Conservation (phyloP, 352 stramenopile species). For the Pythium insidiosum region DNA sequence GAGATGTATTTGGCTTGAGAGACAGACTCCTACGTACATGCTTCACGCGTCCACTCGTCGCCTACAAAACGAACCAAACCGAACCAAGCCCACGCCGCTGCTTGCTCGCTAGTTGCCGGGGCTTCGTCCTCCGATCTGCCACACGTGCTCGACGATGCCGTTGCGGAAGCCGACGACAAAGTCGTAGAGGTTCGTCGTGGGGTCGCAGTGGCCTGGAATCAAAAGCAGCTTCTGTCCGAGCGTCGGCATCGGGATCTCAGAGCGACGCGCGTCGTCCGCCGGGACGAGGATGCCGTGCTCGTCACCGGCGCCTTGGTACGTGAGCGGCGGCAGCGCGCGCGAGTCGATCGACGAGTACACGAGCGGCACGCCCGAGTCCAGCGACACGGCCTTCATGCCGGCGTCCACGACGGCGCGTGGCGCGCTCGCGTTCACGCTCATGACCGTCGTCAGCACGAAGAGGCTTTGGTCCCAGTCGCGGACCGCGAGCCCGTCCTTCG, state of each 20-base stretch:
- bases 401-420: conserved; percentile 57
- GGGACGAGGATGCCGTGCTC: conserved; percentile 60
- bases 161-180: conserved; percentile 53
- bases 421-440: conserved; percentile 35
- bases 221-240: conserved; percentile 53
- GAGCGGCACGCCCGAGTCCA: conserved; percentile 52
- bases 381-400: conserved; percentile 62
- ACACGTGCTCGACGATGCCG: conserved; percentile 39
- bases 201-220: conserved; percentile 59
- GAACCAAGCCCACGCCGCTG: neutral
- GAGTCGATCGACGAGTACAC: conserved; percentile 35
- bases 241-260: conserved; percentile 28
- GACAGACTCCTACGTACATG: neutral
- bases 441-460: conserved; percentile 64
- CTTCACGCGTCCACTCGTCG: neutral
- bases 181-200: conserved; percentile 76
- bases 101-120: conserved; percentile 34
- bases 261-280: neutral
- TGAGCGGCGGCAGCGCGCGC: conserved; percentile 26
- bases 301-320: conserved; percentile 53
- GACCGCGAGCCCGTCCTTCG: conserved; percentile 25
- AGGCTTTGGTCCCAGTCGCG: conserved; percentile 52
- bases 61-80: neutral
- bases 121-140: conserved; percentile 42
- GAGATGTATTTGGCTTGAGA: neutral